phyloP scores from a whole-genome alignment of 2,329 filamentous ascomycete genomes.

The Aquanectria penicillioides region DNA sequence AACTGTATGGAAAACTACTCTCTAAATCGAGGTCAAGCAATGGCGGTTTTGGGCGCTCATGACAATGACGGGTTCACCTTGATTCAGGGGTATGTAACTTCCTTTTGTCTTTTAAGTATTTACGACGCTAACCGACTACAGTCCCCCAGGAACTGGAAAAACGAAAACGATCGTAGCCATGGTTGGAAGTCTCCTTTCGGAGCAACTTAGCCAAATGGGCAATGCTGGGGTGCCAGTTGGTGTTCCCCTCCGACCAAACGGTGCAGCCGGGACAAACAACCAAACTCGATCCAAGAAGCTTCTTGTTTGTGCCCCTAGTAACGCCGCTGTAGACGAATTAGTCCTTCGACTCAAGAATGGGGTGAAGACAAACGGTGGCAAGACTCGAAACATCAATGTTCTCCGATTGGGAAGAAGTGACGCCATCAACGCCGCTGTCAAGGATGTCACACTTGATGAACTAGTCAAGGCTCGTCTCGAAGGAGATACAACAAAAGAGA shows the following conservation, averaged over 20 bases:
- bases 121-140: slow-evolving; percentile 49
- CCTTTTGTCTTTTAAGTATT: slow-evolving; percentile 1
- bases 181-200: slow-evolving; percentile 78
- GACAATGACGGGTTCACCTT: slow-evolving; percentile 98
- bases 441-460: slow-evolving; percentile 93
- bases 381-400: slow-evolving; percentile 81
- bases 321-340: slow-evolving; percentile 95
- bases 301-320: slow-evolving; percentile 96
- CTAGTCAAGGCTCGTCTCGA: slow-evolving; percentile 81
- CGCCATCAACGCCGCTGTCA: slow-evolving; percentile 88
- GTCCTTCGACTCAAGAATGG: slow-evolving; percentile 92
- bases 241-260: slow-evolving; percentile 42
- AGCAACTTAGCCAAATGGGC: slow-evolving; percentile 48
- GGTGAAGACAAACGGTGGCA: slow-evolving; percentile 79
- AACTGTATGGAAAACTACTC: slow-evolving; percentile 79
- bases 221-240: slow-evolving; percentile 47
- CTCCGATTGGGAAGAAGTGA: slow-evolving; percentile 91
- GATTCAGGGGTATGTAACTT: slow-evolving; percentile 79
- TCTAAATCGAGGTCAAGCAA: slow-evolving; percentile 89
- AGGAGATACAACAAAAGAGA: slow-evolving; percentile 66
- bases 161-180: slow-evolving; percentile 98
- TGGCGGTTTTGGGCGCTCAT: slow-evolving; percentile 88
- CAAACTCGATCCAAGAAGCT: slow-evolving; percentile 75
- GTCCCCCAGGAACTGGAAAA: slow-evolving; percentile 95
- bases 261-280: slow-evolving; percentile 31